Evolutionary conservation across 2,329 filamentous ascomycete genomes (phyloP), one percentile per base, ranked within the genome.

Genomic region (Fusarium anthophilum): DNA sequence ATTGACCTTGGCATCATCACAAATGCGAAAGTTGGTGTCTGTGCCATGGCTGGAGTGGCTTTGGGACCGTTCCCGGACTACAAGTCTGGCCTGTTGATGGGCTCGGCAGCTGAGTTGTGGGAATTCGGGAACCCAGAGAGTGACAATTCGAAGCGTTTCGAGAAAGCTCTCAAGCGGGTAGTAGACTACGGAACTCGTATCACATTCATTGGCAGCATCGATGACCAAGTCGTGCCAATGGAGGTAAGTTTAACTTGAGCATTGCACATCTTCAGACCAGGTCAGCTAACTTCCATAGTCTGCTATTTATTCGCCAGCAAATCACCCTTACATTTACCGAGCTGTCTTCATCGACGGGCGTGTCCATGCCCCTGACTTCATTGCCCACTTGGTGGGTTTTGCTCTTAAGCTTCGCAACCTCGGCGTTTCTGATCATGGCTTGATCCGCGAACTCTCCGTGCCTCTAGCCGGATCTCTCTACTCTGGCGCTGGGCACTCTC

Each of bases 331-430:
- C 81, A 96, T 98, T 66, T 97, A 95, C 81, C 92, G 96, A 35
- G 94, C 95, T n/a, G 95, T 97, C 22, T 98, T 98, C 80, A 93
- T 99, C 61, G 96, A 99, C 82, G 94, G 95, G 32, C 91, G 95
- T 67, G 89, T 98, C 39, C 96, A 98, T 81, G 93, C 95, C 1
- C 94, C 95, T 5, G 95, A 97, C 81, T 99, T 99, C 79, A 92
- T 99, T 57, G 94, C 94, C 5, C 94, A 98, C 79, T 89, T 99
- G 5, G 92, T 99, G 50, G 95, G 95, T 53, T 98, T 99, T 80
- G 93, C 94, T 1, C 89, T 98, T 73, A 98, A 98, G 79, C 88
- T 99, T 15, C 94, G 96, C 61, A 99, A 99, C 80, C 89, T 98
- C 3, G 96, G 96, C 39, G 89, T 98, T 30, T 92, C 94, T 5